Evolutionary conservation across 805 yeast species (phyloP).

Genomic region (Nakazawaea siamensis): DNA sequence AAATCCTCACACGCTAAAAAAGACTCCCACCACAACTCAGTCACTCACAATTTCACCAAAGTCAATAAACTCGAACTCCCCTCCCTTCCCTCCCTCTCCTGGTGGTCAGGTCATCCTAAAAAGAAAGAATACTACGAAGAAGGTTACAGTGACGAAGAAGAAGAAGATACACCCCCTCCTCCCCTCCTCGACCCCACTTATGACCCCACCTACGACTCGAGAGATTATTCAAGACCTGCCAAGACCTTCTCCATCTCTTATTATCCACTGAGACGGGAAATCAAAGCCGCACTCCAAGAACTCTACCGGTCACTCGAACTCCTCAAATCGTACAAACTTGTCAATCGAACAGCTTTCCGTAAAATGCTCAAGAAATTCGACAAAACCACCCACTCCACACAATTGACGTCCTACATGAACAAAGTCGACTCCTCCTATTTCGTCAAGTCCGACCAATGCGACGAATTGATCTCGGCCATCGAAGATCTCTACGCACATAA

Average conservation of each 20-base stretch:
- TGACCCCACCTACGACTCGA: slow-evolving; percentile 9
- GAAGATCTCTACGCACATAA: slow-evolving; percentile 61
- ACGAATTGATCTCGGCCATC: slow-evolving; percentile 48
- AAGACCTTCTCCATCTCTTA: slow-evolving; percentile 41
- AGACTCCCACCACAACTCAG: slow-evolving; percentile 3
- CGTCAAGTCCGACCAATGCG: slow-evolving; percentile 57
- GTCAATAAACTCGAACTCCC: slow-evolving; percentile 31
- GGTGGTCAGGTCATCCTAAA: slow-evolving; percentile 21
- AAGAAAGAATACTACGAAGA: slow-evolving; percentile 27
- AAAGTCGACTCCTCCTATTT: slow-evolving; percentile 52
- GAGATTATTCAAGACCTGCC: slow-evolving; percentile 39
- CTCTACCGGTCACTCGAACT: slow-evolving; percentile 68
- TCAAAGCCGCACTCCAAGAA: slow-evolving; percentile 63
- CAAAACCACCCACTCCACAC: slow-evolving; percentile 46
- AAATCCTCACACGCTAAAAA: slow-evolving; percentile 18
- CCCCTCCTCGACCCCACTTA: not conserved
- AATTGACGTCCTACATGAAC: slow-evolving; percentile 43
- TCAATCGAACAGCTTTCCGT: slow-evolving; percentile 83
- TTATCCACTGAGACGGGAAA: slow-evolving; percentile 54
- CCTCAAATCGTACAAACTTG: slow-evolving; percentile 57
- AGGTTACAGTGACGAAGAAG: slow-evolving; percentile 18
- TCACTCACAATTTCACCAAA: slow-evolving; percentile 16
- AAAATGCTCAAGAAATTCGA: slow-evolving; percentile 89
- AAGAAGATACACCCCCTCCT: slow-evolving; percentile 1
- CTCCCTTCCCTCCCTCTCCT: slow-evolving; percentile 29